Evolutionary conservation across 2,329 filamentous ascomycete genomes (phyloP), one percentile per base, ranked within the genome.

Genomic region (Xylariomycetidae sp.): DNA sequence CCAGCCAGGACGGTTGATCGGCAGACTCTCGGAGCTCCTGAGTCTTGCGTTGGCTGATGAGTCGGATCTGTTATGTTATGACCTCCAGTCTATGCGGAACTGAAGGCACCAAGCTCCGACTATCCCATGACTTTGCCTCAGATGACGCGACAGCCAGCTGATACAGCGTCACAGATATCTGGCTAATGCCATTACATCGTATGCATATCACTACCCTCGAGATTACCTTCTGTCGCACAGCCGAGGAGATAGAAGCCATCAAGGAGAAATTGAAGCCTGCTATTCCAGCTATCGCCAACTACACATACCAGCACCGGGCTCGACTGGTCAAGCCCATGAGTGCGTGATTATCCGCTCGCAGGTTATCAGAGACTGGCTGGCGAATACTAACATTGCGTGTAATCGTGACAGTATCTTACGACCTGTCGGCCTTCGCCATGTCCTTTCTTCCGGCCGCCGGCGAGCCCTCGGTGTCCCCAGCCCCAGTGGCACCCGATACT

Each of bases 181-280:
- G 90, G 90, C 69, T 90, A 27, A 94, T 94, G 84, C 88, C 89
- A 1, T 61, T 70, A 8, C 68, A 82, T 34, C 74, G 75, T 39
- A 80, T 95, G 53, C 90, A 97, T 61, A 77, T 94, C 63, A 97
- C 90, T 0, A 75, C 80, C 1, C 70, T 96, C 3, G 90, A 97
- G 58, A 67, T 95, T 17, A 78, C 83, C n/a, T 88, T 92, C 57
- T 88, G 82, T 16, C 79, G 79, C 31, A 87, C 85, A 0, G 63
- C 76, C 1, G 63, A 69, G 1, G 81, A 90, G 53, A 86, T 94
- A 29, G 69, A 71, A 9, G 56, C 61, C 1, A 65, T 94, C 9
- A 70, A 86, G 25, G 53, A 70, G 2, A 57, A 62, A 7, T 65
- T 94, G 34, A 63, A 70, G 8, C 64, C 74, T 3, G 63, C 65